Evolutionary conservation across 768 basidiomycete genomes (phyloP).

Genomic region (Amanita rimosa): DNA sequence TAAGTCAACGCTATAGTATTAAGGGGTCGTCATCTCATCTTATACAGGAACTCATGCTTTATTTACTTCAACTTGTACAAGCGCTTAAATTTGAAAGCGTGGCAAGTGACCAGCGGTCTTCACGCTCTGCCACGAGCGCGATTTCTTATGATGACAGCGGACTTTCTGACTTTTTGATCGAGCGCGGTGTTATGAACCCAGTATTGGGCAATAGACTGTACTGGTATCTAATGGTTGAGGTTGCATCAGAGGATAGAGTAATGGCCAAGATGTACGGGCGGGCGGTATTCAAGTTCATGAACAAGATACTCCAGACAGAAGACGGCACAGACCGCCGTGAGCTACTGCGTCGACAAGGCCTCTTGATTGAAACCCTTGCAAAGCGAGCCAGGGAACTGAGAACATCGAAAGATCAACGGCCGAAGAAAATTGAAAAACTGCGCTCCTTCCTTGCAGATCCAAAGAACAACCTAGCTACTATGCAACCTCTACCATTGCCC

Average conservation of each 20-base stretch:
- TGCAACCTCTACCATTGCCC: conserved; percentile 79
- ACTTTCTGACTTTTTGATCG: conserved; percentile 84
- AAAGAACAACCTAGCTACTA: conserved; percentile 72
- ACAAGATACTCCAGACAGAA: conserved; percentile 72
- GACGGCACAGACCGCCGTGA: conserved; percentile 78
- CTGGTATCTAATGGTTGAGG: conserved; percentile 98
- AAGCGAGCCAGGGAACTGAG: conserved; percentile 82
- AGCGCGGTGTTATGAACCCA: conserved; percentile 70
- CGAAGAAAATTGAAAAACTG: conserved; percentile 96
- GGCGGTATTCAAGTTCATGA: conserved; percentile 86
- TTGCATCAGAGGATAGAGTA: conserved; percentile 74
- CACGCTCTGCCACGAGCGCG: conserved; percentile 60
- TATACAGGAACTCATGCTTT: conserved; percentile 76
- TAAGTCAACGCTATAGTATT: conserved; percentile 21
- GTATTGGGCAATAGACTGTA: conserved; percentile 87
- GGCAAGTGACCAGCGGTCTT: conserved; percentile 65
- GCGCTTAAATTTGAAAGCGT: conserved; percentile 93
- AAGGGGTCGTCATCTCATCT: conserved; percentile 6
- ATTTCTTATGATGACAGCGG: conserved; percentile 88
- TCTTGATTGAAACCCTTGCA: conserved; percentile 78
- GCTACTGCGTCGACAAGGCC: conserved; percentile 83
- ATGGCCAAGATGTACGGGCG: conserved; percentile 91
- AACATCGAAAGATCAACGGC: conserved; percentile 83
- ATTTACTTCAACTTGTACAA: conserved; percentile 93
- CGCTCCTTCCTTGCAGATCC: conserved; percentile 76